Base-by-base conservation (phyloP, 1,139 yeast species). In the Saccharomyces hybrid region DNA sequence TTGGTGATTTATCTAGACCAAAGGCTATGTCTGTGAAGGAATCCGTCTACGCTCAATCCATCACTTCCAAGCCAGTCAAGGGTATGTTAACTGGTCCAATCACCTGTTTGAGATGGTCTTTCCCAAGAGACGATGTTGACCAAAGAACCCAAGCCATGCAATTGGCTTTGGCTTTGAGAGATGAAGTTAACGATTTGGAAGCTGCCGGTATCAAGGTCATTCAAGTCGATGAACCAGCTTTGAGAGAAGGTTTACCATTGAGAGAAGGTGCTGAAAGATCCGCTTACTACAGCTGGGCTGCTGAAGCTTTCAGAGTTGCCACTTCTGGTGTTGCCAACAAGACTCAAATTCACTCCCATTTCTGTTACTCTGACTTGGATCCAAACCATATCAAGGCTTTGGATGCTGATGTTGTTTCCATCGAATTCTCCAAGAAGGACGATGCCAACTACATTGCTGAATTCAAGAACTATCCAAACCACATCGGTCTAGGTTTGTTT, bases 81-180 rank as follows among this genome's bases (percentile, higher is more conserved):
- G 99, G 99, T 88, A 93, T 93, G 99, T 87, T 93, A 76, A 91
- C 99, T 74, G 99, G 99, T 79, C 99, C 99, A 75, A 95, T 93
- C 69, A 93, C 99, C 71, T 89, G 96, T 78, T 85, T 93, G 76
- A 89, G 99, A 85, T 93, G 99, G 99, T 93, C 99, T 70, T 93
- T 93, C 98, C 99, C 99, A 80, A 89, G 99, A 85, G 95, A 91
- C 74, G 99, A 93, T 71, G 87, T 93, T 67, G 82, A 96, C 64
- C 95, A 88, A 79, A 84, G 88, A 81, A 81, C 84, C 65, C 99
- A 93, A 82, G 91, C 98, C 69, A 83, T 88, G 75, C 99, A 93
- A 83, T 87, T 93, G 75, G 96, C 96, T 73, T 82, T 93, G 71
- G 98, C 98, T 68, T 83, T 93, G 73, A 89, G 99, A 81, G 99